phyloP scores from a whole-genome alignment of 1,284 basidiomycete genomes.

The Naganishia sp. region DNA sequence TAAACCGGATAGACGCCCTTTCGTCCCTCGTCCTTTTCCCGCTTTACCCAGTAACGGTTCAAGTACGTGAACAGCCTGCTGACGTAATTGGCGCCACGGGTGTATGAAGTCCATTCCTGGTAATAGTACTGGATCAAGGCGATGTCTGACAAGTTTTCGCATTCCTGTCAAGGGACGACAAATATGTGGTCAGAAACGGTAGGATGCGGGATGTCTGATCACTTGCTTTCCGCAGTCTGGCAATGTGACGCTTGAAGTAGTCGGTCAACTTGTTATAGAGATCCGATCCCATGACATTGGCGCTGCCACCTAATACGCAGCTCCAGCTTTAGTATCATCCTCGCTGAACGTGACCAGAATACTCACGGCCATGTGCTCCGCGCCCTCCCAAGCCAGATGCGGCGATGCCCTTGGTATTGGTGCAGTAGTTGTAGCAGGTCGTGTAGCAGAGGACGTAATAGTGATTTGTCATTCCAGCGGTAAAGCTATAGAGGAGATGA shows the following conservation, averaged over 20 bases:
- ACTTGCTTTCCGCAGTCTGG: conserved; percentile 65
- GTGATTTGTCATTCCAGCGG: conserved; percentile 83
- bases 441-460: conserved; percentile 93
- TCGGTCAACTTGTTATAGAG: conserved; percentile 84
- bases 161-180: conserved; percentile 59
- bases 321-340: neutral
- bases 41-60: conserved; percentile 98
- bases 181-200: conserved; percentile 26
- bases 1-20: conserved; percentile 95
- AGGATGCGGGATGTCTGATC: neutral
- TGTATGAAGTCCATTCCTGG: conserved; percentile 92
- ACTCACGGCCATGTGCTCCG: neutral
- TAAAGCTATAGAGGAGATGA: conserved; percentile 58
- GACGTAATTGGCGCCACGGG: conserved; percentile 92
- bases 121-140: conserved; percentile 90
- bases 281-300: conserved; percentile 92
- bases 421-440: conserved; percentile 95
- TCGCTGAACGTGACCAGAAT: neutral
- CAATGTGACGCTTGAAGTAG: conserved; percentile 81
- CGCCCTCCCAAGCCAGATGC: conserved; percentile 50
- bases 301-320: conserved; percentile 62
- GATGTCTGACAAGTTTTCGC: conserved; percentile 79
- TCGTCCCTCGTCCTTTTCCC: conserved; percentile 95
- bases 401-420: conserved; percentile 72
- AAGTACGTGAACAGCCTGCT: conserved; percentile 95